These are phyloP conservation scores for Neurospora cerealis DNA, from an alignment of 495 filamentous ascomycete species.

Conservation along the genomic window DNA sequence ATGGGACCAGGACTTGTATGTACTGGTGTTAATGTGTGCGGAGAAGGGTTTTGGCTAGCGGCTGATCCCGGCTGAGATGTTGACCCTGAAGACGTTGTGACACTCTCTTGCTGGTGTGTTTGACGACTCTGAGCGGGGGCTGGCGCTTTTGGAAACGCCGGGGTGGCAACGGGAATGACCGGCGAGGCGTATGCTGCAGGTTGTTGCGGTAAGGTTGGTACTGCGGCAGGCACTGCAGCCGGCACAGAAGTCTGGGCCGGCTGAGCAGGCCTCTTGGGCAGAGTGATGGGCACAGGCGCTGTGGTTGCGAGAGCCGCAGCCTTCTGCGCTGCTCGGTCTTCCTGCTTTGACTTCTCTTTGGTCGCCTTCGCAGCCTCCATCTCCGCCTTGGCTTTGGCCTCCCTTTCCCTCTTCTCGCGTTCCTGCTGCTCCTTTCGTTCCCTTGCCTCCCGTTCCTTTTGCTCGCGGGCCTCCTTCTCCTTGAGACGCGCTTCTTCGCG, in stretches of 20 bases:
- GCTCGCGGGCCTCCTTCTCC: conserved; percentile 61
- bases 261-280: conserved; percentile 38
- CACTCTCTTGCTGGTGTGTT: conserved; percentile 68
- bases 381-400: conserved; percentile 23
- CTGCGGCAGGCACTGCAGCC: conserved; percentile 38
- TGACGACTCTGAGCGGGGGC: conserved; percentile 70
- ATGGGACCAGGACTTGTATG: conserved; percentile 48
- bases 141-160: conserved; percentile 70
- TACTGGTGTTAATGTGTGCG: conserved; percentile 45
- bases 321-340: conserved; percentile 33
- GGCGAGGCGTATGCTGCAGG: conserved; percentile 55
- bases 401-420: conserved; percentile 44
- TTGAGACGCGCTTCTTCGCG: conserved; percentile 49
- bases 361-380: conserved; percentile 28
- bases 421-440: conserved; percentile 57
- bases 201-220: conserved; percentile 41
- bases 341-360: conserved; percentile 43
- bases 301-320: conserved; percentile 25
- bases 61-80: conserved; percentile 37
- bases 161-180: conserved; percentile 65
- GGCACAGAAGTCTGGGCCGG: conserved; percentile 8
- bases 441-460: conserved; percentile 55
- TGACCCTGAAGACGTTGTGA: conserved; percentile 55
- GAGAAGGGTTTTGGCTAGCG: conserved; percentile 57
- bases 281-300: conserved; percentile 30